Evolutionary conservation across 176 grass and related monocot genomes (phyloP).

Genomic region (Microstegium vimineum): DNA sequence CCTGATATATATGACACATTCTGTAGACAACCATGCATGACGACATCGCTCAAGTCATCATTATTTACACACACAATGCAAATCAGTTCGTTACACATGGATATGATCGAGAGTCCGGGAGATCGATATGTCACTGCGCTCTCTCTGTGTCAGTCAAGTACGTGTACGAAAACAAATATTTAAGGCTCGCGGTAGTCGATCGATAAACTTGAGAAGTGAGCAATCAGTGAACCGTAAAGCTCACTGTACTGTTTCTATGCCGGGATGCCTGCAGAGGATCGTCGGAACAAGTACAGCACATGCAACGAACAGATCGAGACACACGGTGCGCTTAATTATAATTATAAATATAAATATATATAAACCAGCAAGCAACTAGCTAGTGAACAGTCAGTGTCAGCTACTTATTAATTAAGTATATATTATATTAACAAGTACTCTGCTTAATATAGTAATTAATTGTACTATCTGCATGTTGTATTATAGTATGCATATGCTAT

Average conservation of each 20-base stretch:
- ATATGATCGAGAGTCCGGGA: background rate
- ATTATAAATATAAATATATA: background rate
- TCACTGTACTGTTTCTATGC: slow-evolving; percentile 30
- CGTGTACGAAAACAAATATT: background rate
- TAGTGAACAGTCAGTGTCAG: slow-evolving; percentile 13
- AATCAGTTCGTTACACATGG: background rate
- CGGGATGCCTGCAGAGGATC: slow-evolving; percentile 10
- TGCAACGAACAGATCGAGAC: slow-evolving; percentile 11
- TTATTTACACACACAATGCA: background rate
- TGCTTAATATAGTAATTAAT: slow-evolving; percentile 7
- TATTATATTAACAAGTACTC: background rate
- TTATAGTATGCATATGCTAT: slow-evolving; percentile 3
- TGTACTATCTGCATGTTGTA: slow-evolving; percentile 6
- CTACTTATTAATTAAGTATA: background rate
- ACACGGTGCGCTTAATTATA: background rate
- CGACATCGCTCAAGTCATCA: slow-evolving; percentile 1
- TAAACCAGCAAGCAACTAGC: too few relatives aligned
- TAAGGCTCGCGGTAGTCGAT: background rate
- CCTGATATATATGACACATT: slow-evolving; percentile 3
- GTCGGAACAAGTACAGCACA: background rate
- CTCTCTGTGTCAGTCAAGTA: background rate
- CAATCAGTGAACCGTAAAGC: slow-evolving; percentile 12
- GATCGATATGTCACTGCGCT: too few relatives aligned
- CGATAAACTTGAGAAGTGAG: slow-evolving; percentile 4
- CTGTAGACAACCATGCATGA: slow-evolving; percentile 14